Evolutionary conservation across 2,329 filamentous ascomycete species (phyloP), one percentile per base, ranked within the genome.

Genomic region (Plectosphaerella sp.): DNA sequence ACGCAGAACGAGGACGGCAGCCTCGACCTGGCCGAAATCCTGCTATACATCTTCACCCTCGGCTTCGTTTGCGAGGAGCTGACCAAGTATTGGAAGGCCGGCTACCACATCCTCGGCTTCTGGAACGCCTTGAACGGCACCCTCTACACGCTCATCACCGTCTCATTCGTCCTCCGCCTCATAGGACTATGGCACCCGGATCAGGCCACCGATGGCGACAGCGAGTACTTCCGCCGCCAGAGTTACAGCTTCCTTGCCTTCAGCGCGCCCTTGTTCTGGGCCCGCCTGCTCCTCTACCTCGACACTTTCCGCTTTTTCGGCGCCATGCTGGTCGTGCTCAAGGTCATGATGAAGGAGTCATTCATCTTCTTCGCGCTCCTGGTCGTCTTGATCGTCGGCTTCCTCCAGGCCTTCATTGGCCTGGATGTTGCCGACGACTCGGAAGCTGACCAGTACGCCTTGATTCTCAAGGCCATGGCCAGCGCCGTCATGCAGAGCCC

Each of bases 241-340:
- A 92, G 88, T 65, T 99, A 99, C 72, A 96, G 96, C 70, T 91
- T 97, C 66, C 75, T 99, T 22, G 91, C 94, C 10, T 96, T 97
- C 67, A 86, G 87, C 3, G 92, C 94, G 0, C 94, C 94, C 0
- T 89, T 99, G 89, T 97, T 99, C 70, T 99, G 94, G 93, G 88
- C 86, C 64, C 88, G 94, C 5, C 78, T 99, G 54, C 73, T 99
- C 56, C 82, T 99, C 7, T 99, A 97, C 65, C 82, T 99, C 16
- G 94, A 99, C 70, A 90, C 88, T 35, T 83, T 96, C 78, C 86
- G 89, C 51, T 99, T 99, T 76, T 99, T 99, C 63, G 94, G 94
- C 22, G 91, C 93, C 48, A 99, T 99, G 94, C 82, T 99, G 1
- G 93, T 99, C 2, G 92, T 99, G 2, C 77, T 99, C 45, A 96